A percentile compares a stretch with the other conserved stretches of the same genome.
Conservation (phyloP, 2,329 filamentous ascomycete species). For the Geosmithia putterillii region DNA sequence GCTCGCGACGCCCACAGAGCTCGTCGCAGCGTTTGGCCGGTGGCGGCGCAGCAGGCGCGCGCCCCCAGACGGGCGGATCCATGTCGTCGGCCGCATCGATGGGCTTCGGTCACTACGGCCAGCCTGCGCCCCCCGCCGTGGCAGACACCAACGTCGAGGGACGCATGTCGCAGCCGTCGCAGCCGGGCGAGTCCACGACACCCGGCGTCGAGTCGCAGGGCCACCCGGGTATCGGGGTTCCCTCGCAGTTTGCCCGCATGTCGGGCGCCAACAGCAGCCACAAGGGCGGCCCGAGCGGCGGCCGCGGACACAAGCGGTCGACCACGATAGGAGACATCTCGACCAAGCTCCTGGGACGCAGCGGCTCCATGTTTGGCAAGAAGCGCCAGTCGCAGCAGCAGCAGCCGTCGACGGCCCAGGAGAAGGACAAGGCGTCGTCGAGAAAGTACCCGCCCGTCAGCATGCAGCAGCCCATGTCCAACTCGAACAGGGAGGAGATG, state of each 20-base stretch:
- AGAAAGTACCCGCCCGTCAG: constrained; percentile 81
- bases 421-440: constrained; percentile 39
- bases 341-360: constrained; percentile 75
- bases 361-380: constrained; percentile 60
- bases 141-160: constrained; percentile 83
- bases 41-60: constrained; percentile 25
- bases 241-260: constrained; percentile 44
- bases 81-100: constrained; percentile 59
- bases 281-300: constrained; percentile 19
- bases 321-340: constrained; percentile 71
- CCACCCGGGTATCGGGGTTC: constrained; percentile 48
- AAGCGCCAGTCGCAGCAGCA: constrained; percentile 30
- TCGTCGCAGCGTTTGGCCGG: too few species aligned
- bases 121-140: constrained; percentile 76
- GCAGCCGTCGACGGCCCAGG: constrained; percentile 26
- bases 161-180: constrained; percentile 66
- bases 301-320: constrained; percentile 53
- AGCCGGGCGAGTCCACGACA: constrained; percentile 47
- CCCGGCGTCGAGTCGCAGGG: constrained; percentile 54
- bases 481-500: constrained; percentile 33
- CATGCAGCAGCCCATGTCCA: constrained; percentile 63
- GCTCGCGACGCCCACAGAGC: constrained; percentile 31
- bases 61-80: constrained; percentile 75
- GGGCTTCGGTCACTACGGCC: constrained; percentile 66
- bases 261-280: constrained; percentile 42